Conservation (phyloP, 768 basidiomycete species). For the Cystobasidium onofrii region DNA sequence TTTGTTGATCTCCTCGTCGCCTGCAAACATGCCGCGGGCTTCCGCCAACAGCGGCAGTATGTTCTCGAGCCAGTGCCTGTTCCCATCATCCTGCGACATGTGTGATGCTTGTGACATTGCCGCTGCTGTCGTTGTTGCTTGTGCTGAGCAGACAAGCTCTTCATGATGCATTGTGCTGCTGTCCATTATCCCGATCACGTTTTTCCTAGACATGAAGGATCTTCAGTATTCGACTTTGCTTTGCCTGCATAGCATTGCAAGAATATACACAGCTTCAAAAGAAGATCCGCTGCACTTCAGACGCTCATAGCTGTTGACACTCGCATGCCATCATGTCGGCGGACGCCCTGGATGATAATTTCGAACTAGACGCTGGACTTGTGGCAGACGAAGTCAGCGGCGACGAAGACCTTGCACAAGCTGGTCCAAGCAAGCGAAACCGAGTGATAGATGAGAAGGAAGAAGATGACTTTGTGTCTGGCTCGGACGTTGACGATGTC, state of each 20-base stretch:
- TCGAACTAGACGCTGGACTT: slow-evolving; percentile 19
- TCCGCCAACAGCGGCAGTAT: slow-evolving; percentile 8
- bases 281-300: no score
- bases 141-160: not conserved
- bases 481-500: slow-evolving; percentile 9
- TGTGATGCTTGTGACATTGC: not conserved
- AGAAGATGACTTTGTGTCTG: slow-evolving; percentile 22
- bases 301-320: no score
- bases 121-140: not conserved
- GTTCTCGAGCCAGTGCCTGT: slow-evolving; percentile 19
- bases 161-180: no score
- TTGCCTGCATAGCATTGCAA: no score
- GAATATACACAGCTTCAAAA: no score
- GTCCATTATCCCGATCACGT: no score
- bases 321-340: not conserved
- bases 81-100: not conserved
- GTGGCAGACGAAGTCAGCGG: slow-evolving; percentile 12
- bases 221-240: not conserved
- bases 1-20: slow-evolving; percentile 14
- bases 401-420: slow-evolving; percentile 7
- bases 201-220: not conserved
- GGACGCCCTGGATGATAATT: slow-evolving; percentile 27
- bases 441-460: slow-evolving; percentile 20
- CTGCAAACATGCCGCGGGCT: slow-evolving; percentile 12
- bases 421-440: not conserved